These are phyloP conservation scores for Houttuynia cordata DNA, from an alignment of 164 flowering plant species.

Conservation along the genomic window DNA sequence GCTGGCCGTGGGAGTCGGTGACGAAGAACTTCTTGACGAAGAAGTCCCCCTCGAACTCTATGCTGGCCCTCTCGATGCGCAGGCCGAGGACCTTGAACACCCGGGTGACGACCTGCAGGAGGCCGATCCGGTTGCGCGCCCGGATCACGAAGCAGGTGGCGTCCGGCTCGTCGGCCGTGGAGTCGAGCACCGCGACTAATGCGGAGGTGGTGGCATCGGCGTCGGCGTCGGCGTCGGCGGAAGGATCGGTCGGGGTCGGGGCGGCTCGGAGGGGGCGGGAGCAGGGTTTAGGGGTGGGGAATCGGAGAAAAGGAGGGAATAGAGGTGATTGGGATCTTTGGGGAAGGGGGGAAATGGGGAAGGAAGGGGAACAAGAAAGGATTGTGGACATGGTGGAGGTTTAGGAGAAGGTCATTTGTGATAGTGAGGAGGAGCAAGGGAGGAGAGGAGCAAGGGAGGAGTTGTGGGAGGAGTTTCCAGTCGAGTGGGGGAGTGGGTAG, in stretches of 20 bases:
- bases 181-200: slow-evolving; percentile 8
- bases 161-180: slow-evolving; percentile 8
- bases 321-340: too few relatives aligned
- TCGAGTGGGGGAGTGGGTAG: too few relatives aligned
- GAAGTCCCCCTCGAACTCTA: slow-evolving; percentile 33
- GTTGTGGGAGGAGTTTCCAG: too few relatives aligned
- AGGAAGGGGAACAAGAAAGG: background rate
- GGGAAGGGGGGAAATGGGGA: too few relatives aligned
- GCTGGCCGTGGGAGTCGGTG: slow-evolving; percentile 31
- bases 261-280: too few relatives aligned
- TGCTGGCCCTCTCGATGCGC: slow-evolving; percentile 26
- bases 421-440: too few relatives aligned
- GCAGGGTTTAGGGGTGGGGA: too few relatives aligned
- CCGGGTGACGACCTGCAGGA: slow-evolving; percentile 37
- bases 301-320: too few relatives aligned
- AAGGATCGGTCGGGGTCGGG: too few relatives aligned
- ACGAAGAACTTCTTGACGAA: slow-evolving; percentile 35
- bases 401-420: too few relatives aligned
- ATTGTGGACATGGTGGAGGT: slow-evolving; percentile 8
- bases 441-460: too few relatives aligned
- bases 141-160: slow-evolving; percentile 30
- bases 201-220: background rate
- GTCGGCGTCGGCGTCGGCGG: background rate
- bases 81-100: slow-evolving; percentile 41
- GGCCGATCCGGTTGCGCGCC: slow-evolving; percentile 35